Percentiles rank a stretch among this genome's conserved stretches.
Conservation (phyloP, 768 basidiomycete species). For the Suillus variegatus region DNA sequence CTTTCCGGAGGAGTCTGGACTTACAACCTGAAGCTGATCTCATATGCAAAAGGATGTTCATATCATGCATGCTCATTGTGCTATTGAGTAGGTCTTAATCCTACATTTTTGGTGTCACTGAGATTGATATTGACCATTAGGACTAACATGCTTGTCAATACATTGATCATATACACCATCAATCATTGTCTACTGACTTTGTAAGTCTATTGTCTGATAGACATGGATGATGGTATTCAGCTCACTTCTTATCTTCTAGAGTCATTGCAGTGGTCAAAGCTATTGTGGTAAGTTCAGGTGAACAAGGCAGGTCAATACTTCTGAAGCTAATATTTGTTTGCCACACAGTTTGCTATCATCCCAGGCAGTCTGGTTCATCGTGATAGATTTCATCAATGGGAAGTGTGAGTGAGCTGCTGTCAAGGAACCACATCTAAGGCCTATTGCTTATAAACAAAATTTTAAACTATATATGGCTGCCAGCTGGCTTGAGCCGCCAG, state of each 20-base stretch:
- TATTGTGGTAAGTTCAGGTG: conserved; percentile 16
- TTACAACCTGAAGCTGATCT: no score
- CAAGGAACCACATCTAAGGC: no score
- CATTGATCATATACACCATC: conserved; percentile 49
- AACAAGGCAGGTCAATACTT: background rate
- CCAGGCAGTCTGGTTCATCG: conserved; percentile 48
- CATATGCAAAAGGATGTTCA: no score
- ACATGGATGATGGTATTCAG: background rate
- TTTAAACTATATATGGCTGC: no score
- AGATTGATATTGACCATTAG: conserved; percentile 23
- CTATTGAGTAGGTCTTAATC: conserved; percentile 22
- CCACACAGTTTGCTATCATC: conserved; percentile 37
- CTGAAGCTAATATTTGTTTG: background rate
- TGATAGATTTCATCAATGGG: conserved; percentile 50
- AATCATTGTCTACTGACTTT: conserved; percentile 51
- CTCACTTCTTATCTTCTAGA: conserved; percentile 10
- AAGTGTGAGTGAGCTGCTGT: conserved; percentile 35
- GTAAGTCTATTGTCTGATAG: conserved; percentile 29
- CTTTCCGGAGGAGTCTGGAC: no score
- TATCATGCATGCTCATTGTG: no score
- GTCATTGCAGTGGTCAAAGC: conserved; percentile 23
- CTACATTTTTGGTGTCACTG: background rate
- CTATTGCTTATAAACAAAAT: no score
- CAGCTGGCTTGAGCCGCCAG: no score
- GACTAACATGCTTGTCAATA: conserved; percentile 43